These are phyloP conservation scores for Xylaria hypoxylon DNA, from an alignment of 2,329 filamentous ascomycete genomes.

Conservation along the genomic window DNA sequence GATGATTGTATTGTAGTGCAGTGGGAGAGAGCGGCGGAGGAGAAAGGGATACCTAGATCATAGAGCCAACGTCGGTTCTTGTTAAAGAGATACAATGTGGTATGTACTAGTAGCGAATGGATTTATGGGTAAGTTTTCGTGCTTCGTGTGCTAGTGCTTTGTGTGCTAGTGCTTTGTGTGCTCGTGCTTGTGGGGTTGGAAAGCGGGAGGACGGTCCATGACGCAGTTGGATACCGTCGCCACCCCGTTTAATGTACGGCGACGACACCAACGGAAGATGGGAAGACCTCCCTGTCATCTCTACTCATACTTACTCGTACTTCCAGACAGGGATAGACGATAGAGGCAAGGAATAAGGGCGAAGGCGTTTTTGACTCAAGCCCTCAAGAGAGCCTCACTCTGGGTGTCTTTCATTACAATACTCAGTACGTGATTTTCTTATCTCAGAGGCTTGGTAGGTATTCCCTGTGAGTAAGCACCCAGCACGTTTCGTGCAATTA, in stretches of 20 bases:
- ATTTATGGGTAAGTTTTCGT: neutral
- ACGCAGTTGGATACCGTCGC: conserved; percentile 8
- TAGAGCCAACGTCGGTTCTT: neutral
- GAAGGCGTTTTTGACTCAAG: neutral
- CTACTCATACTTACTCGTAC: neutral
- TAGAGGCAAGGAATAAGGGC: conserved; percentile 5
- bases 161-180: too few species aligned
- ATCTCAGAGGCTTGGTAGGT: neutral
- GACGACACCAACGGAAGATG: conserved; percentile 2
- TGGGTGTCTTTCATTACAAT: conserved; percentile 6
- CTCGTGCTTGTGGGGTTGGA: neutral
- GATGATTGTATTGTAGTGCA: conserved; percentile 10
- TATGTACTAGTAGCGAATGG: neutral
- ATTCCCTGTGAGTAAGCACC: conserved; percentile 18
- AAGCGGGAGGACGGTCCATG: conserved; percentile 2
- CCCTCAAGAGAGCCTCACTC: conserved; percentile 29
- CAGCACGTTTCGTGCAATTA: conserved; percentile 14
- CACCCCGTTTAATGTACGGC: conserved; percentile 11
- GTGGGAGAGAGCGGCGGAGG: conserved; percentile 1
- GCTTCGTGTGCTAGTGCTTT: too few species aligned
- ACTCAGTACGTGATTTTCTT: conserved; percentile 15
- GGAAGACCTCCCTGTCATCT: neutral
- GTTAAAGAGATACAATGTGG: neutral
- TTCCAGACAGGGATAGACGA: neutral
- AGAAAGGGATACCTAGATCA: too few species aligned